Evolutionary conservation across 441 rosid genomes (phyloP).

Genomic region (Populus hybrid): DNA sequence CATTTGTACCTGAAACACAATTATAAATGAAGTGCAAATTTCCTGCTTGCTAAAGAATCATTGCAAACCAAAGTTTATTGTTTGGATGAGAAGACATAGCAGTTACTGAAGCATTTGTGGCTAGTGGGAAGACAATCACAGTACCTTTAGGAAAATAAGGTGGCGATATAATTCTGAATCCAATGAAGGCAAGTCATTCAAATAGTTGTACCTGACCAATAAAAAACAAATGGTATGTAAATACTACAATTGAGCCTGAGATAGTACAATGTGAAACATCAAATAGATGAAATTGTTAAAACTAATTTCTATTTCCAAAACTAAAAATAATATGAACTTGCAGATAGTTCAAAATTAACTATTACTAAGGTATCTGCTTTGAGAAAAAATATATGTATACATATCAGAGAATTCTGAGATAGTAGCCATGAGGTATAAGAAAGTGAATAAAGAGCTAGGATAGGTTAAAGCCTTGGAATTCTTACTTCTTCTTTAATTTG

Average conservation of each 20-base stretch:
- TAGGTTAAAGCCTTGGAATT: constrained; percentile 11
- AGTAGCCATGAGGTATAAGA: not conserved
- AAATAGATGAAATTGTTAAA: not conserved
- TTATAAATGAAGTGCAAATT: too few species aligned
- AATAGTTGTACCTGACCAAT: constrained; percentile 75
- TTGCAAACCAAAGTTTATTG: not conserved
- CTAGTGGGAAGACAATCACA: constrained; percentile 2
- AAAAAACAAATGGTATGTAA: constrained; percentile 7
- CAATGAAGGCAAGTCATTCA: constrained; percentile 95
- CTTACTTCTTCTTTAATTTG: constrained; percentile 89
- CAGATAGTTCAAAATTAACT: not conserved
- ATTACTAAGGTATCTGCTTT: not conserved
- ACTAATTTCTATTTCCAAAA: not conserved
- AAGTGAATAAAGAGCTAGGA: not conserved
- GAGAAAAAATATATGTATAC: not conserved
- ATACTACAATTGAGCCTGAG: not conserved
- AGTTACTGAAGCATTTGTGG: not conserved
- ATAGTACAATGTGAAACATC: not conserved
- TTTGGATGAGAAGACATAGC: not conserved
- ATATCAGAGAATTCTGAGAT: not conserved
- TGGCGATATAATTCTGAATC: constrained; percentile 98
- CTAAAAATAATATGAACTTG: not conserved
- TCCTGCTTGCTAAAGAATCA: not conserved
- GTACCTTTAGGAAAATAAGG: constrained; percentile 93
- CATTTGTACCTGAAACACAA: not conserved